Conservation (phyloP, 306 rosid genomes). For the Spatholobus suberectus region DNA sequence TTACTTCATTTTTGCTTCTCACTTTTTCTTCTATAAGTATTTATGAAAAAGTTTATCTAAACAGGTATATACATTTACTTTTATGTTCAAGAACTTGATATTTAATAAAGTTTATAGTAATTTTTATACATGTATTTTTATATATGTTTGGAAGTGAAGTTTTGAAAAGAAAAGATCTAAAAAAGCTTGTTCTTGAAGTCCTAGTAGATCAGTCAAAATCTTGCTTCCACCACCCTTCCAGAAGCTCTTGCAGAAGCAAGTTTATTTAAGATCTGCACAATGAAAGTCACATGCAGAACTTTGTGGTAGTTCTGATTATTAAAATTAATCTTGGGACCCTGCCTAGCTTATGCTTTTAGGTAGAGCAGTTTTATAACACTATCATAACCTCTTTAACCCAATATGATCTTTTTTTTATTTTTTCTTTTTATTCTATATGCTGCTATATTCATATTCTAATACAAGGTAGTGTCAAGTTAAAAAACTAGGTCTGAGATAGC, state of each 20-base stretch:
- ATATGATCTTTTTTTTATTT: background rate
- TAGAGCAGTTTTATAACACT: background rate
- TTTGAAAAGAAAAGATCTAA: no score
- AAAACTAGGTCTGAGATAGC: constrained; percentile 21
- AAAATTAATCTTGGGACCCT: constrained; percentile 10
- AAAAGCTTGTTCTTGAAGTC: constrained; percentile 79
- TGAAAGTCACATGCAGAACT: background rate
- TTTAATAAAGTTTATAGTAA: no score
- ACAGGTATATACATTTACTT: no score
- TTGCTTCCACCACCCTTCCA: constrained; percentile 80
- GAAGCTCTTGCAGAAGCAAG: constrained; percentile 92
- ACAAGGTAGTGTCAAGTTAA: constrained; percentile 8
- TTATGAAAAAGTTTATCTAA: no score
- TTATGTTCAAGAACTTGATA: no score
- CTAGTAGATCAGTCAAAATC: constrained; percentile 77
- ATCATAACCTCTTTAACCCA: background rate
- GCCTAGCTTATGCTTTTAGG: constrained; percentile 23
- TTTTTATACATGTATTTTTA: no score
- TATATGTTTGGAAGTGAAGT: no score
- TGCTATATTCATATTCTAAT: background rate
- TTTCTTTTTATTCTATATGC: constrained; percentile 10
- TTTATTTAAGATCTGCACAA: constrained; percentile 81
- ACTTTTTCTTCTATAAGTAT: no score
- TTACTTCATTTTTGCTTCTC: no score
- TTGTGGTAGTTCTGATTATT: background rate